Conservation (phyloP, 805 yeast genomes). For the Millerozyma miso region DNA sequence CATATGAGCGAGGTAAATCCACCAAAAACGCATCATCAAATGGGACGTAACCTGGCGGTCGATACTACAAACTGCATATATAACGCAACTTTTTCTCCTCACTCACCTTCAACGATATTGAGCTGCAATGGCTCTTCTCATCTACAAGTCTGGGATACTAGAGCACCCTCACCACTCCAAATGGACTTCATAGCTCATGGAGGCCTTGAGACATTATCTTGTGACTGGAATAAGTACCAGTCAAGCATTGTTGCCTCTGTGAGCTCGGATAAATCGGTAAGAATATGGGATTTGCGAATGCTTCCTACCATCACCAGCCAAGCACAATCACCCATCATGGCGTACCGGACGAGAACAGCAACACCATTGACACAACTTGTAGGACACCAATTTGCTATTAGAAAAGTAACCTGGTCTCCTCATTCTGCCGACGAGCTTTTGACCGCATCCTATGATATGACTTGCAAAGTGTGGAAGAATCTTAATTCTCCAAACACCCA, state of each 20-base stretch:
- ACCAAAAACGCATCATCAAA: constrained; percentile 33
- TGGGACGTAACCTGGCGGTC: constrained; percentile 21
- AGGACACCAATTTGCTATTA: constrained; percentile 88
- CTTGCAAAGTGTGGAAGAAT: constrained; percentile 72
- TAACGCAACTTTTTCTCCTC: constrained; percentile 80
- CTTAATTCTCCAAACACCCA: not conserved
- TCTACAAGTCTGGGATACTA: constrained; percentile 76
- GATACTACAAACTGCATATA: constrained; percentile 54
- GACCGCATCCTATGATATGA: constrained; percentile 89
- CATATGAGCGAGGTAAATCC: constrained; percentile 20
- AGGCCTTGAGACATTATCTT: constrained; percentile 73
- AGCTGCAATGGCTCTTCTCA: constrained; percentile 74
- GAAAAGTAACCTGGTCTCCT: constrained; percentile 85
- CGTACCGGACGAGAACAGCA: constrained; percentile 45
- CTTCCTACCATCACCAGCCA: constrained; percentile 38
- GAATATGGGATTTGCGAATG: constrained; percentile 87
- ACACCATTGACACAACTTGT: constrained; percentile 70
- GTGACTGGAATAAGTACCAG: constrained; percentile 91
- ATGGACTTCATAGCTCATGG: constrained; percentile 66
- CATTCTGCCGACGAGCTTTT: constrained; percentile 68
- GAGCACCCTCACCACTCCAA: constrained; percentile 60
- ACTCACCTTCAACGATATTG: constrained; percentile 63
- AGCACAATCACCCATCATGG: constrained; percentile 8
- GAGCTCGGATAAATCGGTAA: constrained; percentile 83
- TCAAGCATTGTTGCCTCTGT: constrained; percentile 77